Evolutionary conservation across 345 rosid genomes (phyloP).

Genomic region (Syzygium jambos): DNA sequence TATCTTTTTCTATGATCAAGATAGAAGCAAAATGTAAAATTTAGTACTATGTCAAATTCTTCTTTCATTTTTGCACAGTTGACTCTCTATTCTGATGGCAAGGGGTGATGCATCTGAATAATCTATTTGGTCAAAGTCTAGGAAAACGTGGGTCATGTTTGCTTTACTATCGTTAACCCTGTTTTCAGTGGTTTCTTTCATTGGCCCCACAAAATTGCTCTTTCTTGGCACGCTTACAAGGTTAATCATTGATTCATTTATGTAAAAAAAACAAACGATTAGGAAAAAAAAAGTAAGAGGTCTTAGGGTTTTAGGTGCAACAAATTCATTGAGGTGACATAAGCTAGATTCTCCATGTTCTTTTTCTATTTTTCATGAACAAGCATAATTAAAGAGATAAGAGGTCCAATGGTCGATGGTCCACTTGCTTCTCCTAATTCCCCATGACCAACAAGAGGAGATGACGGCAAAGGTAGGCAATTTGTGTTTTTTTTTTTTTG

Average conservation of each 20-base stretch:
- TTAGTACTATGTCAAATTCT: background rate
- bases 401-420: background rate
- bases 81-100: background rate
- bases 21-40: background rate
- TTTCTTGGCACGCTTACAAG: background rate
- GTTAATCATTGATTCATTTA: background rate
- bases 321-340: background rate
- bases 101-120: background rate
- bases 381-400: background rate
- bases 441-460: background rate
- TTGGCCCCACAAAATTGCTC: background rate
- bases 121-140: background rate
- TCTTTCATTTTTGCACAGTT: background rate
- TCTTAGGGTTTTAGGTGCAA: background rate
- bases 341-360: background rate
- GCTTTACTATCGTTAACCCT: background rate
- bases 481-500: no score
- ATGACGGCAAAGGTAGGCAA: background rate
- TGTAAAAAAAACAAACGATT: background rate
- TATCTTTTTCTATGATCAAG: background rate
- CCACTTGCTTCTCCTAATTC: background rate
- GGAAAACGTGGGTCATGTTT: background rate
- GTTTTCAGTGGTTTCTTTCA: background rate
- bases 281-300: background rate
- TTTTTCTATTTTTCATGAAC: background rate